These are phyloP conservation scores for Citrus trifoliata DNA, from an alignment of 345 rosid genomes.

Conservation along the genomic window DNA sequence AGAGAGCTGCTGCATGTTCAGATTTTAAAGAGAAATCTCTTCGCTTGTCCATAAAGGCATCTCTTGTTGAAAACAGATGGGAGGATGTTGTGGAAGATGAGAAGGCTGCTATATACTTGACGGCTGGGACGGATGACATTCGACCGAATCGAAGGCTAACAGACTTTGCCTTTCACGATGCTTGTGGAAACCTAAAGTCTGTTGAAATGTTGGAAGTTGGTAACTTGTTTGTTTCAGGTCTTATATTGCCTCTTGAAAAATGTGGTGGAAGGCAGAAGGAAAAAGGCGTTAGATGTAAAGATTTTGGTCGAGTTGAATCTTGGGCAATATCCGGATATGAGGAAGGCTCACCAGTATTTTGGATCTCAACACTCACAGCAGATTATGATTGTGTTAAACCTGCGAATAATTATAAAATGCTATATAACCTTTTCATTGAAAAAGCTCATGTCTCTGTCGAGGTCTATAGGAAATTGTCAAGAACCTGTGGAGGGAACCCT, in stretches of 20 bases:
- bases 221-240: constrained; percentile 50
- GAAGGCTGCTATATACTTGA: constrained; percentile 32
- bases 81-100: constrained; percentile 48
- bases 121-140: constrained; percentile 26
- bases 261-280: constrained; percentile 33
- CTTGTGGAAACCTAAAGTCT: constrained; percentile 31
- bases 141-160: constrained; percentile 52
- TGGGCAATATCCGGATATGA: constrained; percentile 76
- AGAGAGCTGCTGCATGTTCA: constrained; percentile 69
- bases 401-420: constrained; percentile 38
- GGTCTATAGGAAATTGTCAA: constrained; percentile 54
- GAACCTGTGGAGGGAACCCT: constrained; percentile 50
- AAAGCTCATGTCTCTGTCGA: constrained; percentile 57
- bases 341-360: constrained; percentile 54
- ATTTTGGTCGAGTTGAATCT: constrained; percentile 47
- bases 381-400: constrained; percentile 59
- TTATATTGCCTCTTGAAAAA: constrained; percentile 47
- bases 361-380: constrained; percentile 58
- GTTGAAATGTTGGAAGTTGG: constrained; percentile 55
- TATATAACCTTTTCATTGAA: constrained; percentile 42
- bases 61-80: constrained; percentile 41
- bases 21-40: constrained; percentile 57
- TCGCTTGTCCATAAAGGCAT: constrained; percentile 33
- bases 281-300: constrained; percentile 43
- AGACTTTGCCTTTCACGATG: constrained; percentile 48